Conservation (phyloP, 2,329 filamentous ascomycete species). For the Acrocalymma vagum region DNA sequence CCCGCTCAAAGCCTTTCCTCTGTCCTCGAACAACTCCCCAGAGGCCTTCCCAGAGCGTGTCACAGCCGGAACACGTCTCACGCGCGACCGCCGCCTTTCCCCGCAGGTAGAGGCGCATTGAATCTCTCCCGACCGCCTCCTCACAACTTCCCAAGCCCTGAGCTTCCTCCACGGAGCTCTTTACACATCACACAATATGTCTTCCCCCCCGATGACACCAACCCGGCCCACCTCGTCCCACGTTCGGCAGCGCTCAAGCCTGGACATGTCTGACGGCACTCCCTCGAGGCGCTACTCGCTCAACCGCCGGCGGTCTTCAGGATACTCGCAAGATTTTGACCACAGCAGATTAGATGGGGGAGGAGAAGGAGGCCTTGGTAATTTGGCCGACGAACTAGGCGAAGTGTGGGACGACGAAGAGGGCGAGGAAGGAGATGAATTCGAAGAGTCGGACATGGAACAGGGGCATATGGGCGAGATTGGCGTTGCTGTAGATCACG, state of each 20-base stretch:
- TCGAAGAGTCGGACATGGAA: constrained; percentile 39
- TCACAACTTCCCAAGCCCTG: too few species aligned
- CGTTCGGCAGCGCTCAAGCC: constrained; percentile 50
- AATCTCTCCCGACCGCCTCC: too few species aligned
- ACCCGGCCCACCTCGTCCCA: constrained; percentile 44
- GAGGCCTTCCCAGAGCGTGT: too few species aligned
- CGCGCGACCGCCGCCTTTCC: too few species aligned
- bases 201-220: constrained; percentile 54
- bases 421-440: constrained; percentile 54
- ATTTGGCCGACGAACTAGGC: constrained; percentile 81
- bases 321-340: constrained; percentile 54
- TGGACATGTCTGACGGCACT: constrained; percentile 52
- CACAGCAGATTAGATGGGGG: constrained; percentile 47
- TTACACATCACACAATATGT: too few species aligned
- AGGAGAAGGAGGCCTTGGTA: constrained; percentile 70
- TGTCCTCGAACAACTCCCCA: too few species aligned
- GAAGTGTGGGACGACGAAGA: constrained; percentile 75
- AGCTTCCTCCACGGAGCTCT: too few species aligned
- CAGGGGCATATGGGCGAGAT: constrained; percentile 32
- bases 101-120: too few species aligned
- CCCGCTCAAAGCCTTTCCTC: too few species aligned
- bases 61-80: too few species aligned
- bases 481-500: constrained; percentile 44
- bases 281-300: constrained; percentile 44
- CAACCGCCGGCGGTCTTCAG: constrained; percentile 54